Conservation (phyloP, 2,329 filamentous ascomycete genomes). For the Raffaelea ambrosiae region DNA sequence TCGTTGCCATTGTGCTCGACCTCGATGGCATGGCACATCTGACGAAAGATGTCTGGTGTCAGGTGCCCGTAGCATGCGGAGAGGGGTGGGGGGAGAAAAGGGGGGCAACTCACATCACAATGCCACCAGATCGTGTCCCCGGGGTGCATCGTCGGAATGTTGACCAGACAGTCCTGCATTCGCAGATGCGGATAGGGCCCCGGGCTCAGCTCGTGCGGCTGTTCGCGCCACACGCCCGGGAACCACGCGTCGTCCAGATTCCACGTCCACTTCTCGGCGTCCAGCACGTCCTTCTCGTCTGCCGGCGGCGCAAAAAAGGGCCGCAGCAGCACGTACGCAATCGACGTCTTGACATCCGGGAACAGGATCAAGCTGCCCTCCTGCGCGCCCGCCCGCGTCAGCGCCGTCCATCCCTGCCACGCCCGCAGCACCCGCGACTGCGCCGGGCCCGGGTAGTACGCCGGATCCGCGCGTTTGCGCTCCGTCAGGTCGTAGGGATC, state of each 20-base stretch:
- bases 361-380: slow-evolving; percentile 31
- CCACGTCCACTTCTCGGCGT: slow-evolving; percentile 27
- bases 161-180: slow-evolving; percentile 26
- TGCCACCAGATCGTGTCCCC: slow-evolving; percentile 22
- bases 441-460: slow-evolving; percentile 23
- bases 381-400: slow-evolving; percentile 22
- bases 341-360: slow-evolving; percentile 25
- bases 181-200: slow-evolving; percentile 29
- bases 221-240: slow-evolving; percentile 24
- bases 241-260: slow-evolving; percentile 22
- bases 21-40: slow-evolving; percentile 12
- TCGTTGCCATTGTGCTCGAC: slow-evolving; percentile 5
- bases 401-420: slow-evolving; percentile 34
- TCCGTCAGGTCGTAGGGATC: slow-evolving; percentile 27
- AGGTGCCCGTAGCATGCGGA: too few species aligned
- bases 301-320: slow-evolving; percentile 29
- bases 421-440: slow-evolving; percentile 29
- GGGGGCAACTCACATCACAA: slow-evolving; percentile 2
- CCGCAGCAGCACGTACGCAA: slow-evolving; percentile 30
- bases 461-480: slow-evolving; percentile 24
- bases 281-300: slow-evolving; percentile 21
- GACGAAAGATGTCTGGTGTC: too few species aligned
- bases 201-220: slow-evolving; percentile 25
- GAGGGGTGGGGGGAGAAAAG: too few species aligned
- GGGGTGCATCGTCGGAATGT: slow-evolving; percentile 26